phyloP scores from a whole-genome alignment of 1,284 basidiomycete genomes.

The Boletus hoseneyae region DNA sequence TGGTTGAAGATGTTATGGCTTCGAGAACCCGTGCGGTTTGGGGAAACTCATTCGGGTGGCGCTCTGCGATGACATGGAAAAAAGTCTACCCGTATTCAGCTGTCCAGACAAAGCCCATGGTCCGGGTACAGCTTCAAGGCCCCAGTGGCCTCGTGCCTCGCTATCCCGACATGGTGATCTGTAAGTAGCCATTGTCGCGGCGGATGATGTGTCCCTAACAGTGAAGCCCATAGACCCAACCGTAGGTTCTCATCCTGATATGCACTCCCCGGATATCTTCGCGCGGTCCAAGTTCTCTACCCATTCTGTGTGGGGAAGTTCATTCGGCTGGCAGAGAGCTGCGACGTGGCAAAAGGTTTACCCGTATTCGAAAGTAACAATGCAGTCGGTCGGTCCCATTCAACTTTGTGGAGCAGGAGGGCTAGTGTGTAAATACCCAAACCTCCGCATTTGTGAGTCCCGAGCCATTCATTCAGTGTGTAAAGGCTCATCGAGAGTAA shows the following conservation, averaged over 20 bases:
- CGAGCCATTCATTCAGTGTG: neutral
- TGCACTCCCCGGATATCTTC: constrained; percentile 32
- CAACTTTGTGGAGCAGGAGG: constrained; percentile 14
- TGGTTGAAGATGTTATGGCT: constrained; percentile 39
- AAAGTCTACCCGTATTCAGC: constrained; percentile 23
- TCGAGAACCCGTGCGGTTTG: constrained; percentile 26
- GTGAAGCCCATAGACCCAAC: constrained; percentile 33
- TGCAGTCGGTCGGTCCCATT: constrained; percentile 1
- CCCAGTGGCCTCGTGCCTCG: constrained; percentile 6
- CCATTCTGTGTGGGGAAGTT: constrained; percentile 15
- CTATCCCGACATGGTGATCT: constrained; percentile 38
- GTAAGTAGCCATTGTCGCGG: constrained; percentile 25
- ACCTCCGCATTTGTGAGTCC: constrained; percentile 26
- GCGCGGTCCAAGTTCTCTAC: neutral
- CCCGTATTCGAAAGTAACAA: constrained; percentile 13
- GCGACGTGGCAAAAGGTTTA: constrained; percentile 19
- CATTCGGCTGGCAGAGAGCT: constrained; percentile 23
- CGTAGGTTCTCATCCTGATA: constrained; percentile 40
- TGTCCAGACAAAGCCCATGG: neutral
- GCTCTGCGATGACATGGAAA: constrained; percentile 21
- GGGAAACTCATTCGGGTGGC: constrained; percentile 38
- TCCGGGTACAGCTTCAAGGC: constrained; percentile 6
- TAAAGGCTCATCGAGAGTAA: constrained; percentile 13
- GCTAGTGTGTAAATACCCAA: constrained; percentile 19
- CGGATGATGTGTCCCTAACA: constrained; percentile 3